Percentiles rank a stretch among this genome's conserved stretches.
phyloP scores from a whole-genome alignment of 2,329 filamentous ascomycete species.

The Aspergillus awamori region DNA sequence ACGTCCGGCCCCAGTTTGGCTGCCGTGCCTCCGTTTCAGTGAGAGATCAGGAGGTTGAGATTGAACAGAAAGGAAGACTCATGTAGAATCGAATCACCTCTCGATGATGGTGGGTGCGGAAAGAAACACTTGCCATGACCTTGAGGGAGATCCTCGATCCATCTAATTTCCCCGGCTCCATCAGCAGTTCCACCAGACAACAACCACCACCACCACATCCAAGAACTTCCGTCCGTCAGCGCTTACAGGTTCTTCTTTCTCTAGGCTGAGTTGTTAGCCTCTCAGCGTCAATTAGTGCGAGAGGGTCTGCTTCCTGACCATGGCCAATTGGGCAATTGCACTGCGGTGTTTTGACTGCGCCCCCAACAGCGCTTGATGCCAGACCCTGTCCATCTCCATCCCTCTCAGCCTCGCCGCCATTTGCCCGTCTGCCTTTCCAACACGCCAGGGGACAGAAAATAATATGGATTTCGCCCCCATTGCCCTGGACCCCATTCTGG shows the following conservation, averaged over 20 bases:
- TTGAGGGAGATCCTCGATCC: too few species aligned
- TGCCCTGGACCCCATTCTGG: neutral
- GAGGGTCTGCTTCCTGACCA: neutral
- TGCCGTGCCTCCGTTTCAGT: neutral
- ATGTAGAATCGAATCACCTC: neutral
- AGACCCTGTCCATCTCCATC: neutral
- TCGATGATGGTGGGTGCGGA: too few species aligned
- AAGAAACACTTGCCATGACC: too few species aligned
- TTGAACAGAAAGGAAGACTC: neutral
- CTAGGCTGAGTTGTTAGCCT: too few species aligned
- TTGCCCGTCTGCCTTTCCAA: neutral
- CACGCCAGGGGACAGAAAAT: too few species aligned
- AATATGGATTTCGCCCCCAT: neutral
- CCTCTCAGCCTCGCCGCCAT: neutral
- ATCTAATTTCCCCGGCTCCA: too few species aligned
- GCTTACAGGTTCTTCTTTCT: too few species aligned
- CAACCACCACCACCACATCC: too few species aligned
- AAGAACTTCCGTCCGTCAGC: too few species aligned
- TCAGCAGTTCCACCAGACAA: too few species aligned
- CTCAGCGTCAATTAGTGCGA: too few species aligned
- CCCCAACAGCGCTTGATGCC: too few species aligned
- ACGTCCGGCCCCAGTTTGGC: neutral
- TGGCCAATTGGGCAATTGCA: neutral
- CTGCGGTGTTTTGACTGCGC: neutral
- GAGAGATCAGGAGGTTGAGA: neutral